Base-by-base conservation (phyloP, 371 early-diverging fungal species). In the Mucor velutinosus region DNA sequence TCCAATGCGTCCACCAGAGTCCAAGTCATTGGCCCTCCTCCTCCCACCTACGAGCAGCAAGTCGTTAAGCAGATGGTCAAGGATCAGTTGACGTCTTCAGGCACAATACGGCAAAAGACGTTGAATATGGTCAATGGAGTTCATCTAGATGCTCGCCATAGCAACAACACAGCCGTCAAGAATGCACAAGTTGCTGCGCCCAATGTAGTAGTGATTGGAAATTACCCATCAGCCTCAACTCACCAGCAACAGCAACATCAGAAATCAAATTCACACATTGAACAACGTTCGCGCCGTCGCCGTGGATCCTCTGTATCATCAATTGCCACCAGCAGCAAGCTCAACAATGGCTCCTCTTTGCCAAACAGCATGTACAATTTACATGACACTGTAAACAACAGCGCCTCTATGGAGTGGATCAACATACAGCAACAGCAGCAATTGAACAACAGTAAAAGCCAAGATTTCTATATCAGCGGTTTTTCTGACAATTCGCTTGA, bases 1-100 rank as follows among this genome's bases (percentile, higher is more conserved):
- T 71, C 72, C 14, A 64, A 72, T 17, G 65, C 60, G 4, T 73
- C 78, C 1, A 70, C 70, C 6, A 71, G 72, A 12, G 81, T 83
- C 23, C 66, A 78, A 53, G 80, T 83, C 12, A 78, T 83, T 39
- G 71, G 71, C 4, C 81, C 84, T 14, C 81, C 84, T 15, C 81
- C 84, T 8, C 78, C 76, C 1, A 76, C 78, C 3, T 65, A 67
- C 19, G 76, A 77, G 23, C 77, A 81, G 59, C 78, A 77, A 43
- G 66, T 71, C 7, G 69, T 83, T 1, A 69, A 70, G 29, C 74
- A 75, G 51, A 75, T 79, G 75, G 76, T 77, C 4, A 74, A 78
- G 7, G 77, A 75, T 8, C 74, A 81, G 25, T 37, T 83, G 10
- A 25, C 53, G 1, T 66, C 74, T 0, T 76, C 79, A 35, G 69